These are phyloP conservation scores for Euphrasia confusa DNA, from an alignment of 257 asterid genomes.

Conservation along the genomic window DNA sequence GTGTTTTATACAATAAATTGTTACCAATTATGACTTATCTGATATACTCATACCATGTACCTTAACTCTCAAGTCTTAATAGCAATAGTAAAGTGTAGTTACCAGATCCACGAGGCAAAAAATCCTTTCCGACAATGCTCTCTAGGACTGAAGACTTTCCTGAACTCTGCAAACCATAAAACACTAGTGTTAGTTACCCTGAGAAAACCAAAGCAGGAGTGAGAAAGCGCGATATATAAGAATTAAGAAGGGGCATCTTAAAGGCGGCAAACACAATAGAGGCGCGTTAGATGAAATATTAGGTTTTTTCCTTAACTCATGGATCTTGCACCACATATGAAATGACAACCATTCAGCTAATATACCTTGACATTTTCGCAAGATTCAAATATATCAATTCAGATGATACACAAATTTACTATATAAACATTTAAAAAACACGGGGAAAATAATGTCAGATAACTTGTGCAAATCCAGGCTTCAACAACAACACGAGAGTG, in stretches of 20 bases:
- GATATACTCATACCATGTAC: constrained; percentile 1
- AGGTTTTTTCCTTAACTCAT: neutral
- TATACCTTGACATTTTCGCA: neutral
- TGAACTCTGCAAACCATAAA: constrained; percentile 51
- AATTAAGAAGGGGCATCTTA: constrained; percentile 5
- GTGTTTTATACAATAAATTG: constrained; percentile 23
- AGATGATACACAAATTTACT: neutral
- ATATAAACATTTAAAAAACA: neutral
- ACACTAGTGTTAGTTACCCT: constrained; percentile 6
- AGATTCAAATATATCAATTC: neutral
- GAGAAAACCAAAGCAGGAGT: constrained; percentile 11
- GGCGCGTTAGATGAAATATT: neutral
- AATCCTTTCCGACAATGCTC: constrained; percentile 74
- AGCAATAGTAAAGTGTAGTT: constrained; percentile 19
- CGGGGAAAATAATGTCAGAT: neutral
- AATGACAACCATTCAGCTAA: neutral
- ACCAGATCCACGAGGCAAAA: constrained; percentile 87
- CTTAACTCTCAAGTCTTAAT: neutral
- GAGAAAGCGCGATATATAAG: constrained; percentile 8
- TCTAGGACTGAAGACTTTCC: constrained; percentile 84
- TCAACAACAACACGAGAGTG: neutral
- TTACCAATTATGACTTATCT: constrained; percentile 2
- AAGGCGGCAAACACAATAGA: constrained; percentile 3
- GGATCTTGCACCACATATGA: neutral
- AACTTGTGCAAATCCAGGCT: neutral